Base-by-base conservation (phyloP, 2,329 filamentous ascomycete genomes). In the Scortechinia acanthostroma region DNA sequence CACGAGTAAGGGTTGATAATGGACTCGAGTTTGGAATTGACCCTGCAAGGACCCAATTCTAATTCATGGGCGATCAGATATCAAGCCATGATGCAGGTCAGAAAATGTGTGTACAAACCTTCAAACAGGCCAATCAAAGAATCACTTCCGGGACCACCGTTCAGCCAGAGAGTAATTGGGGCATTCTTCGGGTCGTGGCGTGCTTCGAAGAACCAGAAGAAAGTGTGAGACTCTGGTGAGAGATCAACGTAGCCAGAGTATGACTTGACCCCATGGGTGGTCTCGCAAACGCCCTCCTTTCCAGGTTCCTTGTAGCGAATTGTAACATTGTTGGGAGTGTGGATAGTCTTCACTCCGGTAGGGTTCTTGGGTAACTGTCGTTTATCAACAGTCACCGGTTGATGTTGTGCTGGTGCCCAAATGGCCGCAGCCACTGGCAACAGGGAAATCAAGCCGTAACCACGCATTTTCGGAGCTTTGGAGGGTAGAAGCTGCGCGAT, bases 121-220 rank as follows among this genome's bases (percentile, higher is more conserved):
- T 59, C 56, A 40, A 79, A 78, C 17, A 79, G 56, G 2, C 75
- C 75, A 43, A 76, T 64, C 64, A 79, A 68, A 20, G 71, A 75
- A 53, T 72, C 74, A 28, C 65, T 68, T 19, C 75, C 76, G 4
- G 76, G 76, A 3, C 76, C 76, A 20, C 76, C 75, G 55, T 76
- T 77, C 25, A 79, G 57, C 68, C 68, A 76, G 53, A 75, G 69
- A 3, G 69, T 72, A 45, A 40, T 40, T 10, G 35, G 70, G 69
- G 69, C 61, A 50, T 65, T 57, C 50, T 76, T 55, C 0, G 71
- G 66, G 33, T 66, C 63, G 22, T 65, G 54, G 17, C 69, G 59
- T 3, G 64, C 63, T 45, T 63, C 64, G 51, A 71, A 62, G 48
- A 70, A 71, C 66, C 67, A 71, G 56, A 71, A 71, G 57, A 71